phyloP scores from a whole-genome alignment of 2,329 filamentous ascomycete genomes.

The Amphichorda felina region DNA sequence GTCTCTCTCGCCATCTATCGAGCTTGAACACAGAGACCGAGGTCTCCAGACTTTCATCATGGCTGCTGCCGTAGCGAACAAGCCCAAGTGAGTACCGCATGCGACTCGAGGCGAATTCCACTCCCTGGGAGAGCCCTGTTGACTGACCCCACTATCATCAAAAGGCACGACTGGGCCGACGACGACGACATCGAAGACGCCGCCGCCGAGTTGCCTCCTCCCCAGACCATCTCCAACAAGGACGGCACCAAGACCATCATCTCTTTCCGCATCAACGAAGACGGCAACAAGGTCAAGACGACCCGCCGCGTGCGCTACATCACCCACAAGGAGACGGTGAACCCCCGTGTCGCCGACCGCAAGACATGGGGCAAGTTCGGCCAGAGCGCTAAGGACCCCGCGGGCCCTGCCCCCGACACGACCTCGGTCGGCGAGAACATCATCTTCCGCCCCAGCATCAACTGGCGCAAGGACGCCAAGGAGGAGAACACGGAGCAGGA shows the following conservation, averaged over 20 bases:
- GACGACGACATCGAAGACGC: conserved; percentile 85
- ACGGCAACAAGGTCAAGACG: conserved; percentile 92
- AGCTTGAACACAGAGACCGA: conserved; percentile 3
- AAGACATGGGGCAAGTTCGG: conserved; percentile 93
- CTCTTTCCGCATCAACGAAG: conserved; percentile 81
- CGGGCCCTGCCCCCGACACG: conserved; percentile 77
- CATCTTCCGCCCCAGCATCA: conserved; percentile 82
- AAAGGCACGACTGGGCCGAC: conserved; percentile 80
- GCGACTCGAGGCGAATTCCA: neutral
- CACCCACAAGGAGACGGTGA: conserved; percentile 84
- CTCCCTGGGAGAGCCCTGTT: conserved; percentile 5
- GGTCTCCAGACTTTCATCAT: conserved; percentile 15
- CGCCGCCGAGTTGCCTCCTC: conserved; percentile 59
- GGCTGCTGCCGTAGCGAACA: conserved; percentile 24
- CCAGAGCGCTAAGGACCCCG: conserved; percentile 69
- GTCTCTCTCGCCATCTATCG: neutral
- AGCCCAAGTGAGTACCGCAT: conserved; percentile 23
- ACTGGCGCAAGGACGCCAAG: conserved; percentile 86
- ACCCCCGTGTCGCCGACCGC: conserved; percentile 91
- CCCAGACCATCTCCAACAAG: conserved; percentile 90
- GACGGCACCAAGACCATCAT: conserved; percentile 96
- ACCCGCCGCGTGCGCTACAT: conserved; percentile 91
- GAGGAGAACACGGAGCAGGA: conserved; percentile 66
- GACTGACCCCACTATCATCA: conserved; percentile 26
- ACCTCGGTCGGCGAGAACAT: conserved; percentile 97